Conservation (phyloP, 306 rosid species). For the Vicia faba region DNA sequence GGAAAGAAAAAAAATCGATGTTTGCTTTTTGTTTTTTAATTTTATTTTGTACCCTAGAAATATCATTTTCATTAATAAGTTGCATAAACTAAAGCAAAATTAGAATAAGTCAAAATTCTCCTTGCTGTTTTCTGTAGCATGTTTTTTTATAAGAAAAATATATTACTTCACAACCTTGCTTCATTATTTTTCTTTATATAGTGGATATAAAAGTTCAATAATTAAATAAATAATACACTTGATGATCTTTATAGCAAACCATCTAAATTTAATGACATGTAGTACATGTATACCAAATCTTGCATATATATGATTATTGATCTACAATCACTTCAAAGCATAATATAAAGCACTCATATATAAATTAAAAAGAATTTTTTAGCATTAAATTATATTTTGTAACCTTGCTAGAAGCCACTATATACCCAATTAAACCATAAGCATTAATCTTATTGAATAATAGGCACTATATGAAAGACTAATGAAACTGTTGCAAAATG, state of each 20-base stretch:
- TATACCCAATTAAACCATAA: conserved; percentile 37
- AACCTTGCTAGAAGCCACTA: conserved; percentile 23
- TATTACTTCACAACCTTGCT: not conserved
- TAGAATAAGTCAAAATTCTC: conserved; percentile 11
- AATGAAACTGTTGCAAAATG: conserved; percentile 50
- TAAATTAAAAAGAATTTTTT: conserved; percentile 14
- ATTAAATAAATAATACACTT: not conserved
- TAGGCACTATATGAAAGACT: conserved; percentile 44
- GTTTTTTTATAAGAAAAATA: not conserved
- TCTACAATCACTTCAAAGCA: conserved; percentile 11
- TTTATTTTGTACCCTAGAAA: not conserved
- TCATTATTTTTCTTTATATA: conserved; percentile 27
- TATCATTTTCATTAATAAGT: conserved; percentile 10
- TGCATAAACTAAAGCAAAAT: conserved; percentile 8
- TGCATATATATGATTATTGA: not conserved
- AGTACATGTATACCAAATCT: conserved; percentile 12
- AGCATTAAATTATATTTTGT: conserved; percentile 15
- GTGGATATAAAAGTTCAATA: conserved; percentile 4
- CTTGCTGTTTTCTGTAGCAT: conserved; percentile 3
- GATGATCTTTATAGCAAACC: conserved; percentile 18
- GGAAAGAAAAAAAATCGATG: conserved; percentile 29
- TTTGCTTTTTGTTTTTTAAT: not conserved
- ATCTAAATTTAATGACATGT: not conserved
- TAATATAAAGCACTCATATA: not conserved
- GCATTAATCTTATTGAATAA: conserved; percentile 42